A percentile compares a stretch with the other conserved stretches of the same genome.
Conservation (phyloP, 495 filamentous ascomycete species). For the Aspergillus homomorphus region DNA sequence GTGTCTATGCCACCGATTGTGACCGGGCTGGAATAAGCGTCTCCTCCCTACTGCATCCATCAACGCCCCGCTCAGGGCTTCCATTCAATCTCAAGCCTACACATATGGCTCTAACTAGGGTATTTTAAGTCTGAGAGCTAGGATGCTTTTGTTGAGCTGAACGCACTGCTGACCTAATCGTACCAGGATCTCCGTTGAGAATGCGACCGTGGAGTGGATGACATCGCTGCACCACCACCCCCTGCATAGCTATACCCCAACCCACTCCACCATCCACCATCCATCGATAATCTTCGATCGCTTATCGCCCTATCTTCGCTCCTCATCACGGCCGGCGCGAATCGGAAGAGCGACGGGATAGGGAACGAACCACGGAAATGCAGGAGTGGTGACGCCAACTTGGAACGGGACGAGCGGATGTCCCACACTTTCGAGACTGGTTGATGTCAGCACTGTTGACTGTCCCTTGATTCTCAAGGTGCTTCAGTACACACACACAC, state of each 20-base stretch:
- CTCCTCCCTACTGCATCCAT: too few relatives aligned
- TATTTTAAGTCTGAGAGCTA: too few relatives aligned
- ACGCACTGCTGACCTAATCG: too few relatives aligned
- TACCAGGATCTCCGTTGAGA: neutral
- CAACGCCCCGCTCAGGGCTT: too few relatives aligned
- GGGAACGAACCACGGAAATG: slow-evolving; percentile 1
- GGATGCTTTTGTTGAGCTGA: too few relatives aligned
- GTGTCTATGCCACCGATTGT: too few relatives aligned
- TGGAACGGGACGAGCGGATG: slow-evolving; percentile 13
- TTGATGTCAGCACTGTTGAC: slow-evolving; percentile 1
- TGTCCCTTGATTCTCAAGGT: neutral
- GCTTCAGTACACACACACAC: too few relatives aligned
- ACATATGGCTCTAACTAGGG: too few relatives aligned
- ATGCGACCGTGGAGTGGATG: neutral
- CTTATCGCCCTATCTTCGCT: neutral
- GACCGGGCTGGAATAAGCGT: too few relatives aligned
- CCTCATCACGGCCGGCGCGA: slow-evolving; percentile 1
- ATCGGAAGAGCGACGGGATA: neutral
- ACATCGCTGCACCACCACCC: too few relatives aligned
- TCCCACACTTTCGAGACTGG: slow-evolving; percentile 1
- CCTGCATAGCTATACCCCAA: too few relatives aligned
- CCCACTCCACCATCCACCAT: neutral
- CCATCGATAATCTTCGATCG: neutral
- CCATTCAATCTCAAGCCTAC: too few relatives aligned
- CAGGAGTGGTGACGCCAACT: slow-evolving; percentile 20